Evolutionary conservation across 2,329 filamentous ascomycete genomes (phyloP), one percentile per base, ranked within the genome.

Genomic region (Cladophialophora carrionii): DNA sequence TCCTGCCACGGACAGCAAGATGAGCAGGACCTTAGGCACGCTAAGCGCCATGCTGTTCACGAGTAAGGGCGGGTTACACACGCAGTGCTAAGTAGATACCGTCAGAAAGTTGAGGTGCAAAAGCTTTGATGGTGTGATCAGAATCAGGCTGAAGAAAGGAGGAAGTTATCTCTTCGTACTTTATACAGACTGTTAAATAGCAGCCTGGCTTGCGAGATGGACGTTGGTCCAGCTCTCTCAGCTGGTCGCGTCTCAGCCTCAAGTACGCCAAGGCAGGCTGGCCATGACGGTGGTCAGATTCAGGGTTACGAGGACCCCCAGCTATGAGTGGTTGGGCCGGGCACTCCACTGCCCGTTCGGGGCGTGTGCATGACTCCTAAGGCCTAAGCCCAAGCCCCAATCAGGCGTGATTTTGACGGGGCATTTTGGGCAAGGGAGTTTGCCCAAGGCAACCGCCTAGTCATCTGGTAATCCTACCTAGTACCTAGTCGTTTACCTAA

Each of bases 1-100:
- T 14, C 69, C 71, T n/a, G 61, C 61, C 17, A 69, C 20, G 49
- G 67, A 66, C 24, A 69, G 46, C 31, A 62, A 37, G 48, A 69
- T 62, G n/a, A 69, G 62, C 4, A 66, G 29, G 14, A 58, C 55
- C 32, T 64, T 67, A 10, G 63, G 43, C 5, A 48, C 14, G 17
- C 57, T 51, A 37, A 64, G 62, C 49, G 64, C 67, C 67, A 67
- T 67, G 20, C 4, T 20, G 24, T 29, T 20, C 10, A 34, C 32
- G 54, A 24, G 26, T 26, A 7, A 10, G 9, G 5, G 29, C 4
- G 41, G 7, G n/a, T 46, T 58, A 8, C n/a, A 22, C 31, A 31
- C 29, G 6, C 22, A 9, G 24, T 26, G 2, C n/a, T 20, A 17
- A 29, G 9, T 9, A 31, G 32, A 43, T 43, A 8, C 7, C 37